phyloP scores from a whole-genome alignment of 2,329 filamentous ascomycete genomes.

The Ceratocystis diversiconidia region DNA sequence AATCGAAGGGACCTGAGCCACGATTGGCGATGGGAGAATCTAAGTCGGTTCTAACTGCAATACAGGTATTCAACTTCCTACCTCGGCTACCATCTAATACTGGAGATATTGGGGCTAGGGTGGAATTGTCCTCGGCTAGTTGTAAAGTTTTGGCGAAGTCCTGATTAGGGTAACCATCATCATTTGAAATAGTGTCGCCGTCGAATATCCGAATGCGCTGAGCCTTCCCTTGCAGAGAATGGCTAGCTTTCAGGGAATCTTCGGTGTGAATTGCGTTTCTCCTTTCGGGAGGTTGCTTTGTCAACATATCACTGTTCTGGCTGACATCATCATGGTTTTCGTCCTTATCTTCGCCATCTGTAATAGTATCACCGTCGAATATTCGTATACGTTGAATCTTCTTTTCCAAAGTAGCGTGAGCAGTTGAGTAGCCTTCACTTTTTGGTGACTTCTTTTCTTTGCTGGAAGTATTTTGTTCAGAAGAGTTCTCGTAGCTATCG shows the following conservation, averaged over 20 bases:
- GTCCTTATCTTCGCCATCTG: background rate
- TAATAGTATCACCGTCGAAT: background rate
- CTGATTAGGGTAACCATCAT: background rate
- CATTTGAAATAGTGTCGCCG: background rate
- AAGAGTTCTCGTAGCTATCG: background rate
- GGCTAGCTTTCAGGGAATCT: too few species aligned
- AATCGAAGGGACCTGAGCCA: background rate
- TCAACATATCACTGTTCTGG: too few species aligned
- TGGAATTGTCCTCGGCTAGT: background rate
- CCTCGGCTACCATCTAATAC: slow-evolving; percentile 1
- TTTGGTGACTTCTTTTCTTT: background rate
- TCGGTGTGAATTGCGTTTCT: too few species aligned
- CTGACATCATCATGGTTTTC: too few species aligned
- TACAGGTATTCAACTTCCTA: background rate
- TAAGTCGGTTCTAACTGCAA: slow-evolving; percentile 13
- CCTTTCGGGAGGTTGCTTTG: too few species aligned
- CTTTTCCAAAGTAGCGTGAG: background rate
- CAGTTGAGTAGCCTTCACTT: background rate
- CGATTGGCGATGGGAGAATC: background rate
- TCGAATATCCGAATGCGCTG: background rate
- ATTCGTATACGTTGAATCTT: background rate
- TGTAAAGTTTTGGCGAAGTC: background rate
- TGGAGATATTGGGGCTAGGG: background rate
- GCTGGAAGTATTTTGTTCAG: background rate
- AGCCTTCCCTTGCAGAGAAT: background rate